Conservation (phyloP, 129 eudicot species). For the Arctium lappa region DNA sequence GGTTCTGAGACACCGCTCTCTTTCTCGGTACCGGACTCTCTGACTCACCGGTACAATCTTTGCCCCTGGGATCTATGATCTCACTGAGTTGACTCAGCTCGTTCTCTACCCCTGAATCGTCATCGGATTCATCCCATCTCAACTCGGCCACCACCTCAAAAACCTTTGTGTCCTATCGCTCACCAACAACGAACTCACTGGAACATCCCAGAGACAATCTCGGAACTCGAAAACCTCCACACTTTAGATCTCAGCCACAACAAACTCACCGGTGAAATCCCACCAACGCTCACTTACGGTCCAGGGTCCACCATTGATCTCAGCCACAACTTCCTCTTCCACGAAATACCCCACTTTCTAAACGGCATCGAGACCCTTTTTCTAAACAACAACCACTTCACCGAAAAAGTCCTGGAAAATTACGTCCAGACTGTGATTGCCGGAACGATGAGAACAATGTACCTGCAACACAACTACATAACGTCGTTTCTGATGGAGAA, state of each 20-base stretch:
- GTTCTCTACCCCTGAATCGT: conserved; percentile 65
- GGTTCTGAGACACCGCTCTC: conserved; percentile 46
- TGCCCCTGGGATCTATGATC: conserved; percentile 26
- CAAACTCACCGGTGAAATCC: conserved; percentile 53
- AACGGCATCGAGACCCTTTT: conserved; percentile 45
- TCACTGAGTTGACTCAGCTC: conserved; percentile 63
- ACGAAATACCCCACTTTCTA: conserved; percentile 31
- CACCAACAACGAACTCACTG: conserved; percentile 68
- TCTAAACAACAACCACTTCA: conserved; percentile 50
- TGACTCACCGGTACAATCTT: conserved; percentile 66
- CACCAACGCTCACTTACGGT: conserved; percentile 39
- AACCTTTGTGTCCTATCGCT: conserved; percentile 62
- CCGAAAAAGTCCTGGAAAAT: conserved; percentile 47
- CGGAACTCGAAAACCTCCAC: conserved; percentile 47
- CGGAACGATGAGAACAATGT: conserved; percentile 51
- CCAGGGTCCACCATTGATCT: conserved; percentile 62
- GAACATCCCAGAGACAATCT: conserved; percentile 49
- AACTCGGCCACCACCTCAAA: conserved; percentile 32
- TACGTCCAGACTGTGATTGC: conserved; percentile 37
- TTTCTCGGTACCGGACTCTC: conserved; percentile 72
- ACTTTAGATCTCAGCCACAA: conserved; percentile 77
- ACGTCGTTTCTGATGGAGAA: conserved; percentile 40
- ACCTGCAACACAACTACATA: conserved; percentile 65
- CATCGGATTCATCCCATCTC: conserved; percentile 64
- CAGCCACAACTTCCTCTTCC: conserved; percentile 59